Conservation (phyloP, 192 early-diverging fungal genomes). For the Linnemannia schmuckeri region DNA sequence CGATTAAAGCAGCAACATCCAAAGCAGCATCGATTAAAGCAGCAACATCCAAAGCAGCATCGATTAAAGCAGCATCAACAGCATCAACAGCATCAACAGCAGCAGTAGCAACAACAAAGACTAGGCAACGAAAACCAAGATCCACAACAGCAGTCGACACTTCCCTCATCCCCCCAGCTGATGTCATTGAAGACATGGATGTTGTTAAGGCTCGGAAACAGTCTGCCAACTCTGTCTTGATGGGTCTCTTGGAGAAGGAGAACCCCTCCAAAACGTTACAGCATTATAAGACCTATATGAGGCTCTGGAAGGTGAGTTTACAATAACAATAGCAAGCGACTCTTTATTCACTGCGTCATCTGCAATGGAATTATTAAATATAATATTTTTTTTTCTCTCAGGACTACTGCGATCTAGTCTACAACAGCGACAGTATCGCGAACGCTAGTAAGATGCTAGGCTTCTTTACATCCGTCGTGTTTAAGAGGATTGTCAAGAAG, state of each 20-base stretch:
- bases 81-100: background rate
- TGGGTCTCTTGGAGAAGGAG: background rate
- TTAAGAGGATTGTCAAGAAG: slow-evolving; percentile 4
- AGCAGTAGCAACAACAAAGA: background rate
- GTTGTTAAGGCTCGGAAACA: background rate
- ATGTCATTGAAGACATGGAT: background rate
- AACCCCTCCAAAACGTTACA: background rate
- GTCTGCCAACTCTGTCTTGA: background rate
- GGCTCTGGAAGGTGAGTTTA: background rate
- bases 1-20: too few relatives aligned
- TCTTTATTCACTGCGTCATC: background rate
- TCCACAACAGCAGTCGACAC: background rate
- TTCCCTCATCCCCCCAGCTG: background rate
- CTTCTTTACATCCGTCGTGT: slow-evolving; percentile 10
- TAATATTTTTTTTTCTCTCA: background rate
- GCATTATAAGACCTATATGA: background rate
- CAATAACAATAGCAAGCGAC: background rate
- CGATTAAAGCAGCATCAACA: too few relatives aligned
- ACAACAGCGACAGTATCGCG: slow-evolving; percentile 17
- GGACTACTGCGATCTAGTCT: slow-evolving; percentile 1
- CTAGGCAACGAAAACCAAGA: background rate
- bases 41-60: too few relatives aligned
- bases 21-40: background rate
- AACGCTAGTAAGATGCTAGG: slow-evolving; percentile 4
- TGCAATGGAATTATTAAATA: background rate